phyloP scores from a whole-genome alignment of 1,284 basidiomycete genomes.

The Volvariella surrecta region DNA sequence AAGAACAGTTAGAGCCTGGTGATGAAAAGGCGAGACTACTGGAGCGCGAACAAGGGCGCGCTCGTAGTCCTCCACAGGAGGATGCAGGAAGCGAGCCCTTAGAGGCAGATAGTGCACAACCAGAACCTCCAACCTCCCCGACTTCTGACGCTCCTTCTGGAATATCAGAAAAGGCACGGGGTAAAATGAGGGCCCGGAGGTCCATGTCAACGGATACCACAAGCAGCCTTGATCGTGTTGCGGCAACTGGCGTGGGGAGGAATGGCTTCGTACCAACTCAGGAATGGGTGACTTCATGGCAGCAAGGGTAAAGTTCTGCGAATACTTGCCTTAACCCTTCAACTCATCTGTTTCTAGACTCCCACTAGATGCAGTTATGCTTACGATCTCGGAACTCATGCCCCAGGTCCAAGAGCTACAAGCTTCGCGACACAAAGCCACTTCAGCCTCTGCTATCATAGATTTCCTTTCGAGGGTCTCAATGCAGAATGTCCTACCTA shows the following conservation, averaged over 20 bases:
- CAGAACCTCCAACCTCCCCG: neutral
- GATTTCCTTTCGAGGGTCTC: slow-evolving; percentile 64
- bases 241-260: slow-evolving; percentile 62
- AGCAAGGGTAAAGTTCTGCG: slow-evolving; percentile 56
- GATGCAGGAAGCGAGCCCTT: slow-evolving; percentile 8
- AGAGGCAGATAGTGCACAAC: slow-evolving; percentile 10
- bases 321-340: neutral
- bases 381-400: slow-evolving; percentile 78
- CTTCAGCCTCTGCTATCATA: slow-evolving; percentile 54
- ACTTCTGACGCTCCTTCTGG: slow-evolving; percentile 8
- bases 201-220: slow-evolving; percentile 54
- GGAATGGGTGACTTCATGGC: slow-evolving; percentile 91
- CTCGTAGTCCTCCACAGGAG: slow-evolving; percentile 14
- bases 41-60: slow-evolving; percentile 10
- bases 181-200: slow-evolving; percentile 74
- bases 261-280: slow-evolving; percentile 91
- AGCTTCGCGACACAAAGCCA: slow-evolving; percentile 46
- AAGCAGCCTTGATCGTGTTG: slow-evolving; percentile 52
- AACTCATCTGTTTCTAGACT: slow-evolving; percentile 35
- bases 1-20: slow-evolving; percentile 28
- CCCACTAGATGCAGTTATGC: slow-evolving; percentile 78
- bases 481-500: slow-evolving; percentile 63
- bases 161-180: slow-evolving; percentile 76
- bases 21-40: slow-evolving; percentile 58
- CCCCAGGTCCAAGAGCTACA: slow-evolving; percentile 83